A percentile compares a stretch with the other conserved stretches of the same genome.
Evolutionary conservation across 495 filamentous ascomycete species (phyloP).

Genomic region (Hypomontagnella submonticulosa): DNA sequence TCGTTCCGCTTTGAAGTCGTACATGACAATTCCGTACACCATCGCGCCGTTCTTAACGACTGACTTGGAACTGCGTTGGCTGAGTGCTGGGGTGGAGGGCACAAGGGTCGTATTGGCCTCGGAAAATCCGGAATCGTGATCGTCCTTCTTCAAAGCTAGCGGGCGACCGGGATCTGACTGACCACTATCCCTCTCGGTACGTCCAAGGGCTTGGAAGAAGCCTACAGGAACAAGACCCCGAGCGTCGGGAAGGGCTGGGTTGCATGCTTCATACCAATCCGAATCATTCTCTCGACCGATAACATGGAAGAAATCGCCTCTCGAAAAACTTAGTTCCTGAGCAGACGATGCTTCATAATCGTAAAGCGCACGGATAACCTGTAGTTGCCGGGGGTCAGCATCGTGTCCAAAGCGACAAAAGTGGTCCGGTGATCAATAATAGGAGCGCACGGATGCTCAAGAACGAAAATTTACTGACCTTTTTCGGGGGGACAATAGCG

Average conservation of each 20-base stretch:
- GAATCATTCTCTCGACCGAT: slow-evolving; percentile 93
- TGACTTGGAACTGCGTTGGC: slow-evolving; percentile 62
- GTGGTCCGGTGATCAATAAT: slow-evolving; percentile 6
- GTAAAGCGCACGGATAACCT: slow-evolving; percentile 98
- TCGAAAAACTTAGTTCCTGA: slow-evolving; percentile 88
- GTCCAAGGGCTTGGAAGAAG: slow-evolving; percentile 91
- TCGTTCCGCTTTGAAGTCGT: slow-evolving; percentile 95
- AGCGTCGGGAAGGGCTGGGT: slow-evolving; percentile 87
- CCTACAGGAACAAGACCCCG: slow-evolving; percentile 92
- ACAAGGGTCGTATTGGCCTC: slow-evolving; percentile 71
- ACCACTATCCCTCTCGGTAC: slow-evolving; percentile 87
- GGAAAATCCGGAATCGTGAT: slow-evolving; percentile 51
- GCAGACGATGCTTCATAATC: slow-evolving; percentile 82
- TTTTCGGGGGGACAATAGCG: slow-evolving; percentile 95
- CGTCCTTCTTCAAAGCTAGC: slow-evolving; percentile 61
- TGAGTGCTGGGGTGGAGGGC: slow-evolving; percentile 55
- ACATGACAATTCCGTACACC: slow-evolving; percentile 96
- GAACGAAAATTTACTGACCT: slow-evolving; percentile 68
- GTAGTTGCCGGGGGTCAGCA: slow-evolving; percentile 44
- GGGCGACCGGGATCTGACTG: slow-evolving; percentile 73
- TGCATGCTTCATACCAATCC: slow-evolving; percentile 99
- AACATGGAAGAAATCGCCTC: slow-evolving; percentile 98
- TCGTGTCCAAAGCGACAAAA: slow-evolving; percentile 21
- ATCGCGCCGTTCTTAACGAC: slow-evolving; percentile 79
- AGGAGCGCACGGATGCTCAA: slow-evolving; percentile 32